Conservation (phyloP, 768 basidiomycete species). For the Galerina marginata region DNA sequence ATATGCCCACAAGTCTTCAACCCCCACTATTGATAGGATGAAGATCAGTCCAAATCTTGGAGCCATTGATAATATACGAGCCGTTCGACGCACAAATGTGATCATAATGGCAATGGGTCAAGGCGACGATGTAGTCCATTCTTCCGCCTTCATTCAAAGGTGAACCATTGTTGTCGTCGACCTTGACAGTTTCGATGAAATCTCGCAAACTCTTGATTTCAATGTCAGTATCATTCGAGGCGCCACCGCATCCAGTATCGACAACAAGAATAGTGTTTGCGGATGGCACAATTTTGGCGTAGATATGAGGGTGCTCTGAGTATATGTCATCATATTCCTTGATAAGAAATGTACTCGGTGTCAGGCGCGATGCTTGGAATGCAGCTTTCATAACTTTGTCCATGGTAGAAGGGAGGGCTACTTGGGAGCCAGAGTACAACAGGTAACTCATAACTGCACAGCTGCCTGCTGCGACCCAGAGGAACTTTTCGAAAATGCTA, state of each 20-base stretch:
- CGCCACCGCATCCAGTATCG: constrained; percentile 62
- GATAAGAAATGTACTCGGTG: constrained; percentile 44
- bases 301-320: constrained; percentile 59
- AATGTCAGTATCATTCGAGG: constrained; percentile 43
- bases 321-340: constrained; percentile 57
- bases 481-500: constrained; percentile 8
- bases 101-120: constrained; percentile 63
- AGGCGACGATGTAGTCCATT: constrained; percentile 52
- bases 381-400: constrained; percentile 21
- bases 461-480: constrained; percentile 18
- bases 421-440: constrained; percentile 20
- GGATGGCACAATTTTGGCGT: constrained; percentile 47
- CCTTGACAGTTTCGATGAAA: constrained; percentile 52
- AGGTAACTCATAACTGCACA: constrained; percentile 19
- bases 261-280: constrained; percentile 50
- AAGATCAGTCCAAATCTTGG: neutral
- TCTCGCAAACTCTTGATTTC: constrained; percentile 42
- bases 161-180: constrained; percentile 46
- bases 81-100: constrained; percentile 53
- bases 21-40: constrained; percentile 39
- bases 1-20: constrained; percentile 51
- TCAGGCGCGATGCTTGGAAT: constrained; percentile 36
- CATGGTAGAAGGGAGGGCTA: constrained; percentile 2
- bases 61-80: neutral
- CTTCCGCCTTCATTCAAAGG: constrained; percentile 49